Evolutionary conservation across 768 basidiomycete species (phyloP), one percentile per base, ranked within the genome.

Genomic region (Xerocomellus dryophilus): DNA sequence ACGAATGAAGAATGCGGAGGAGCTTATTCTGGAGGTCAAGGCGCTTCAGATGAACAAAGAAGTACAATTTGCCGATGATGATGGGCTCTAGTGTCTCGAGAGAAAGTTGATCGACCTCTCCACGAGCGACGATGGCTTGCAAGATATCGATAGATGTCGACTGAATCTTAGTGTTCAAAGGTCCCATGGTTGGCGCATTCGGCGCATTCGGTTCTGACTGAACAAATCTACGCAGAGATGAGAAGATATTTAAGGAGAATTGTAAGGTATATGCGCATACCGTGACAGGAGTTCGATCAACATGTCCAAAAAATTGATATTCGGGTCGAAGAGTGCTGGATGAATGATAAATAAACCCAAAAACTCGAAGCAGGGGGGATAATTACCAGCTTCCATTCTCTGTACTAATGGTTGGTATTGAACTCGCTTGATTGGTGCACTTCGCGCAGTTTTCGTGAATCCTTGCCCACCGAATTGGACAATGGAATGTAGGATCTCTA

Each of bases 1-100:
- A 74, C 0, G 90, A 87, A 65, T 98, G 95, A 1, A 98, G 80
- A 12, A 96, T 81, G 65, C 94, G 93, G 4, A 98, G 80, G 45
- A 96, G 80, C 67, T 94, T 96, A 77, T 91, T 94, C 74, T 98
- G 97, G 14, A 94, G 76, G 62, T 96, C 90, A 38, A 93, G 80
- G 34, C 85, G 79, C 36, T 71, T 74, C 20, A 75, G 73, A 65
- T 95, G 89, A 31, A 97, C 75, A 43, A 79, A 85, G 44, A 81
- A 76, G 67, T 83, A 93, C 2, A 96, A 78, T 67, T 91, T 92
- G 43, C 80, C 79, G 25, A 93, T 76, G 42, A 96, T 76, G 7
- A 79, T 78, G 6, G 82, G 78, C 66, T 95, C 88, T 41, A 95
- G 76, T 21, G 74, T 74, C 53, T 86, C 81, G 2, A 92, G 74